phyloP scores from a whole-genome alignment of 192 early-diverging fungal species.

The Piromyces sp. region DNA sequence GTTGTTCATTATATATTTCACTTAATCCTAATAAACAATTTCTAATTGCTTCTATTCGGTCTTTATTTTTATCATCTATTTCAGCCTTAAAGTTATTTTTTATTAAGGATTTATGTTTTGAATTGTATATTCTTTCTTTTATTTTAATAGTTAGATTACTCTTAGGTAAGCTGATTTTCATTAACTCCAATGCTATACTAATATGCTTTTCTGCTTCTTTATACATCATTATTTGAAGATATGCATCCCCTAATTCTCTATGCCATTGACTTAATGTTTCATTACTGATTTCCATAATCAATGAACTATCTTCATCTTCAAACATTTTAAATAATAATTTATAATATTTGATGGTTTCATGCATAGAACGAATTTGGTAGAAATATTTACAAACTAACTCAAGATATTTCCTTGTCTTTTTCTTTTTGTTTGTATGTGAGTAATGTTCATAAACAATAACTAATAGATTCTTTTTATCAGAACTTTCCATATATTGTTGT shows the following conservation, averaged over 20 bases:
- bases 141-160: not conserved
- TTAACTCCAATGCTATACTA: not conserved
- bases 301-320: constrained; percentile 1
- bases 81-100: not conserved
- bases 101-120: not conserved
- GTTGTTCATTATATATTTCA: not conserved
- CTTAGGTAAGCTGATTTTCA: not conserved
- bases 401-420: constrained; percentile 14
- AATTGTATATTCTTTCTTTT: not conserved
- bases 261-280: constrained; percentile 16
- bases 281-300: constrained; percentile 1
- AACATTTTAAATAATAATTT: constrained; percentile 10
- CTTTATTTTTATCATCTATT: not conserved
- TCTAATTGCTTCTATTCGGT: not conserved
- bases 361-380: constrained; percentile 14
- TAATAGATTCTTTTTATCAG: constrained; percentile 5
- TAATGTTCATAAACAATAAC: constrained; percentile 29
- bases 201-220: not conserved
- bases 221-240: constrained; percentile 5
- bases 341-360: constrained; percentile 28
- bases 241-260: constrained; percentile 27
- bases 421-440: constrained; percentile 13
- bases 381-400: constrained; percentile 16
- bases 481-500: constrained; percentile 7
- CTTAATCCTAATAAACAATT: not conserved